phyloP scores from a whole-genome alignment of 1,284 basidiomycete genomes.

The Fistulinella cinereoalba region DNA sequence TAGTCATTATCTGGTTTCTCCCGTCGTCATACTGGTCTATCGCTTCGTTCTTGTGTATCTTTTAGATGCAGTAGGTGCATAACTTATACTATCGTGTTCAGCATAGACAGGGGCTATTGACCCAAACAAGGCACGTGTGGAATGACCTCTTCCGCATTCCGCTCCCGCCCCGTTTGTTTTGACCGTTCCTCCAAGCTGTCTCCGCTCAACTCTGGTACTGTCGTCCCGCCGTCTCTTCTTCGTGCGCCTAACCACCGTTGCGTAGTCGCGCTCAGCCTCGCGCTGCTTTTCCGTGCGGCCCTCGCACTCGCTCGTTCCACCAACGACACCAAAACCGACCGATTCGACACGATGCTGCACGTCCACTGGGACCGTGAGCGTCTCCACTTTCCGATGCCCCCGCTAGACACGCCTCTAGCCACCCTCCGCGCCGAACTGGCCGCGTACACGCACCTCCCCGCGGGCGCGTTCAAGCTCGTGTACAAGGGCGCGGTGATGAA shows the following conservation, averaged over 20 bases:
- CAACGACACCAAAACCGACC: constrained; percentile 20
- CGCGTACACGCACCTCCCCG: constrained; percentile 61
- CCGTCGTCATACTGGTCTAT: constrained; percentile 1
- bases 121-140: no score
- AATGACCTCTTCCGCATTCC: no score
- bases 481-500: constrained; percentile 78
- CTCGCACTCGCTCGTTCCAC: constrained; percentile 19
- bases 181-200: constrained; percentile 35
- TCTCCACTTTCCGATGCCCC: constrained; percentile 58
- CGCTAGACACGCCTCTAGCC: constrained; percentile 51
- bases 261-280: constrained; percentile 31
- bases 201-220: constrained; percentile 26
- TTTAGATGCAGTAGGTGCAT: constrained; percentile 5
- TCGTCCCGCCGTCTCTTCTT: neutral
- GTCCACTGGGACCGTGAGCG: constrained; percentile 66
- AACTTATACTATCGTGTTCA: neutral
- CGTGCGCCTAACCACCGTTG: neutral
- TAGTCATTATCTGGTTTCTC: constrained; percentile 7
- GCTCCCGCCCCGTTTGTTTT: no score
- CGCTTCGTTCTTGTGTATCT: constrained; percentile 9
- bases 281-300: constrained; percentile 31
- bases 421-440: constrained; percentile 55
- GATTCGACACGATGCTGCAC: constrained; percentile 37
- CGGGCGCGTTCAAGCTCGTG: constrained; percentile 70
- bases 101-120: neutral